Conservation (phyloP, 192 early-diverging fungal genomes). For the Coemansia sp. region DNA sequence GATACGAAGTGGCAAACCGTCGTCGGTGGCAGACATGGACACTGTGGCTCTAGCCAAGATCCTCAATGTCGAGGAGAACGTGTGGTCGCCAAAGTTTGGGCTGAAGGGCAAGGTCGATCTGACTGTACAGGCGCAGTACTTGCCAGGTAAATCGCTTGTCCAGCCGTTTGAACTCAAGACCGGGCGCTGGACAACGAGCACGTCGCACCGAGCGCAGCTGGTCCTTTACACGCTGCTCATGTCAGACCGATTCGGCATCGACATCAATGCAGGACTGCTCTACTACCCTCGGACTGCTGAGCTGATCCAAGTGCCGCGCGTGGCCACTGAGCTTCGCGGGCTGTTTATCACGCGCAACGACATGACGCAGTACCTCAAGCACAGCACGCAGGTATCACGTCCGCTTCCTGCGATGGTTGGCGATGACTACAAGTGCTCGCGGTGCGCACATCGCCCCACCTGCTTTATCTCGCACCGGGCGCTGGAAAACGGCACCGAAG, state of each 20-base stretch:
- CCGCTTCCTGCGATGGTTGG: conserved; percentile 70
- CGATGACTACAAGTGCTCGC: conserved; percentile 57
- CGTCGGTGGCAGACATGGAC: neutral
- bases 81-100: conserved; percentile 90
- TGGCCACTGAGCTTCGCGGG: conserved; percentile 63
- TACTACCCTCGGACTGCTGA: conserved; percentile 73
- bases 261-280: conserved; percentile 65
- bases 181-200: conserved; percentile 57
- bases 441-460: conserved; percentile 60
- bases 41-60: conserved; percentile 61
- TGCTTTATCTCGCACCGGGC: conserved; percentile 74
- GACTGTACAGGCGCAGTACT: conserved; percentile 42
- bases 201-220: conserved; percentile 78
- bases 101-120: conserved; percentile 92
- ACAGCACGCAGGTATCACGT: conserved; percentile 4
- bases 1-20: neutral
- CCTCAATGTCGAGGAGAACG: conserved; percentile 84
- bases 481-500: conserved; percentile 62
- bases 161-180: conserved; percentile 91
- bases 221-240: conserved; percentile 81
- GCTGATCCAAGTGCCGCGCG: conserved; percentile 58
- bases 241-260: conserved; percentile 76
- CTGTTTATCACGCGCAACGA: conserved; percentile 74
- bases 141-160: conserved; percentile 37
- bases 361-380: conserved; percentile 57